Evolutionary conservation across 345 rosid species (phyloP).

Genomic region (Eucalyptus erythrocorys): DNA sequence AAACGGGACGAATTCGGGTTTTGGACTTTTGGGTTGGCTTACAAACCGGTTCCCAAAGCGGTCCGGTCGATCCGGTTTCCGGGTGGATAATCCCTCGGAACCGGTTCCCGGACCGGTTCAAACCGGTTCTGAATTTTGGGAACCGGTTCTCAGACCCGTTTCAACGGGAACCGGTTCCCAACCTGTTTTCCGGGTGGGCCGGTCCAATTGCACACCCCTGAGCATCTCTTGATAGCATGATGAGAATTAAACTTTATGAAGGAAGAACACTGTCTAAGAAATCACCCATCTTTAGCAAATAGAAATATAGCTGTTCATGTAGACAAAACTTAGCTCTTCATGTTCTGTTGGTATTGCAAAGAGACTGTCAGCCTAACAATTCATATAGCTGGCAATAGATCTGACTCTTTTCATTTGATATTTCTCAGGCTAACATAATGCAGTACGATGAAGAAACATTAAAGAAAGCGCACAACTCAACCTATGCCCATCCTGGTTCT

Average conservation of each 20-base stretch:
- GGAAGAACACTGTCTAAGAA: background rate
- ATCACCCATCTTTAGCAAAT: background rate
- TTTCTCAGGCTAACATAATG: slow-evolving; percentile 64
- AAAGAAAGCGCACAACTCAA: slow-evolving; percentile 32
- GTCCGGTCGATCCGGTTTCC: accelerated
- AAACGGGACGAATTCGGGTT: too few species aligned
- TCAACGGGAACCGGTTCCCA: accelerated
- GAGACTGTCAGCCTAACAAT: background rate
- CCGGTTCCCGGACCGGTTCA: accelerated
- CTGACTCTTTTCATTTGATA: background rate
- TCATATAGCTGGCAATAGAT: background rate
- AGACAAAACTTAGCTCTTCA: background rate
- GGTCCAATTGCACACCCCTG: too few species aligned
- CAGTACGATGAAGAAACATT: slow-evolving; percentile 58
- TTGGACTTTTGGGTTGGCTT: background rate
- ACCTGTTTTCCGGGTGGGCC: background rate
- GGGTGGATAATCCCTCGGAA: background rate
- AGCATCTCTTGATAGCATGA: background rate
- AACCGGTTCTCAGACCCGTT: accelerated
- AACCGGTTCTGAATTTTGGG: accelerated
- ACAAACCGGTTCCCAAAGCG: background rate
- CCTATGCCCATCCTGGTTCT: slow-evolving; percentile 28
- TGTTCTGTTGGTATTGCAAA: background rate
- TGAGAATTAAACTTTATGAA: background rate
- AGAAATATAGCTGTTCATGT: background rate